Conservation (phyloP, 2,329 filamentous ascomycete species). For the Nemania bipapillata region DNA sequence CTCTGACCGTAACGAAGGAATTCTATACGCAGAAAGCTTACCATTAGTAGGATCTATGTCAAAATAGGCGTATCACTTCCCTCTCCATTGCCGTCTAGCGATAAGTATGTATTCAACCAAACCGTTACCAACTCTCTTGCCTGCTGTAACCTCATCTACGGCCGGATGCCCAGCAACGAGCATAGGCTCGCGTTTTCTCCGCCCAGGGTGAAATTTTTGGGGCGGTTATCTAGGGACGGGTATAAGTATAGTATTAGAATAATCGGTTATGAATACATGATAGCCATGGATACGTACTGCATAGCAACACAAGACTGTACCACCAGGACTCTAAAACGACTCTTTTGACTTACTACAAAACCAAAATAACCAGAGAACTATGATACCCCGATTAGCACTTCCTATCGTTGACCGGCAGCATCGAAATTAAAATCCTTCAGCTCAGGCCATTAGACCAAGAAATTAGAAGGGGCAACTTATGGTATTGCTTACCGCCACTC, state of each 20-base stretch:
- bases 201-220: constrained; percentile 42
- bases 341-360: constrained; percentile 40
- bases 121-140: constrained; percentile 35
- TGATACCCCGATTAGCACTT: constrained; percentile 1
- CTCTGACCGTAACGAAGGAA: neutral
- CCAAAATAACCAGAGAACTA: constrained; percentile 45
- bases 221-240: constrained; percentile 39
- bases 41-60: constrained; percentile 44
- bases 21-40: constrained; percentile 14
- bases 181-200: neutral
- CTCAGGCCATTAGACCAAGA: too few relatives aligned
- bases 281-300: constrained; percentile 37
- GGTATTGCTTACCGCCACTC: constrained; percentile 27
- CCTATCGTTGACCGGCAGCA: constrained; percentile 3
- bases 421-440: neutral
- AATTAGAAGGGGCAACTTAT: neutral
- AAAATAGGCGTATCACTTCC: constrained; percentile 41
- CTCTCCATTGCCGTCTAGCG: constrained; percentile 32
- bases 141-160: neutral
- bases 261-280: neutral
- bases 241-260: constrained; percentile 25
- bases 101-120: constrained; percentile 40
- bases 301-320: constrained; percentile 42
- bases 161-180: neutral
- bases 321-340: constrained; percentile 32